These are phyloP conservation scores for Infundibulicybe gibba DNA, from an alignment of 768 basidiomycete species.

Conservation along the genomic window DNA sequence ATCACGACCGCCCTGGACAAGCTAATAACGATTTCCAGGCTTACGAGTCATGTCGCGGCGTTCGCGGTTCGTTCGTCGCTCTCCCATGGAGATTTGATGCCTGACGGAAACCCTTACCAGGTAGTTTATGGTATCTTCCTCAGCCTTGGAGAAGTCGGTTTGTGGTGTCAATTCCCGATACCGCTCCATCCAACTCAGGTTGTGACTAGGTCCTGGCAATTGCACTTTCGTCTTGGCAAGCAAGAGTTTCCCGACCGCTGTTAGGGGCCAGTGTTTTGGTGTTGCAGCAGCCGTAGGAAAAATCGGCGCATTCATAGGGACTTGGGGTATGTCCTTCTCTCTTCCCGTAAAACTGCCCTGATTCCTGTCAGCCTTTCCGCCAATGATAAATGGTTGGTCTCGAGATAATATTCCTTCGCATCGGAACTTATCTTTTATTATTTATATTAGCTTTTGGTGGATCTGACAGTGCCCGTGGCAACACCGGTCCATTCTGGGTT, in stretches of 20 bases:
- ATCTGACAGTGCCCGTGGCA: constrained; percentile 43
- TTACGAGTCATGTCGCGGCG: constrained; percentile 60
- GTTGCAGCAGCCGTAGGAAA: constrained; percentile 84
- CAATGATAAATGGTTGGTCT: constrained; percentile 54
- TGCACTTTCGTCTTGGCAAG: constrained; percentile 80
- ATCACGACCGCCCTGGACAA: background rate
- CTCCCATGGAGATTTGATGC: too few relatives aligned
- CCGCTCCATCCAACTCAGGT: too few relatives aligned
- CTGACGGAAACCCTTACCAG: constrained; percentile 29
- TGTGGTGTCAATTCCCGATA: constrained; percentile 26
- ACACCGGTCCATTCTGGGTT: constrained; percentile 87
- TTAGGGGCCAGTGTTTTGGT: constrained; percentile 86
- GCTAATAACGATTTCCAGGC: constrained; percentile 13
- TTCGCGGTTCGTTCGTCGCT: constrained; percentile 55
- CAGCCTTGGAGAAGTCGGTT: constrained; percentile 65
- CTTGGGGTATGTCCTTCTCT: constrained; percentile 52
- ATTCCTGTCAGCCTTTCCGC: constrained; percentile 37
- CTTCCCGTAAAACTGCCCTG: background rate
- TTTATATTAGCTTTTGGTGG: constrained; percentile 55
- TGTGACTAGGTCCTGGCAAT: constrained; percentile 74
- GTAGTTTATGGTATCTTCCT: constrained; percentile 91
- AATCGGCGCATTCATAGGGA: constrained; percentile 79
- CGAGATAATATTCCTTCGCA: background rate
- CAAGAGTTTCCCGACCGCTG: constrained; percentile 82
- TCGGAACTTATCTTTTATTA: background rate